Conservation (phyloP, 129 eudicot genomes). For the Tanacetum coccineum region DNA sequence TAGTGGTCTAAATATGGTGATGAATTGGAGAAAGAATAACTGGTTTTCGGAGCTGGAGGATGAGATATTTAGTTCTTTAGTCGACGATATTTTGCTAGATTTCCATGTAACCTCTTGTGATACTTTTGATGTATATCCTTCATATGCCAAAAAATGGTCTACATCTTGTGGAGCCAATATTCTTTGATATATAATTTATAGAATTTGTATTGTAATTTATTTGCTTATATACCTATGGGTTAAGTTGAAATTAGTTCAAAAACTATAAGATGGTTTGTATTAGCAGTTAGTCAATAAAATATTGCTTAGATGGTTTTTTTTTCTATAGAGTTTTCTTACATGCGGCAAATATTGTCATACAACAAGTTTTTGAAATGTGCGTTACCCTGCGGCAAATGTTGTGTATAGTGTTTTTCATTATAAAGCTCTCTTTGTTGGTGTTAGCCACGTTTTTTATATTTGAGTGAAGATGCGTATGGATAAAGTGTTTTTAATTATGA, state of each 20-base stretch:
- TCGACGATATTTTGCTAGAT: slow-evolving; percentile 47
- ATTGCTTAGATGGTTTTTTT: too few relatives aligned
- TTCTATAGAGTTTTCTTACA: too few relatives aligned
- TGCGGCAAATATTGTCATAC: too few relatives aligned
- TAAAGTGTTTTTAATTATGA: too few relatives aligned
- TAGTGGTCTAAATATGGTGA: slow-evolving; percentile 45
- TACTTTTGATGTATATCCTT: too few relatives aligned
- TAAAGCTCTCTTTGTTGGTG: too few relatives aligned
- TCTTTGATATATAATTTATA: neutral
- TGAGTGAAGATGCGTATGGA: too few relatives aligned
- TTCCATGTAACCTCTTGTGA: neutral
- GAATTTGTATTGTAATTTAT: neutral
- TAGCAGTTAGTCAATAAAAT: neutral
- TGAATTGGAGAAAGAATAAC: slow-evolving; percentile 37
- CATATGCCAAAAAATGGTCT: slow-evolving; percentile 3
- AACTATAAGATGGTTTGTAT: neutral
- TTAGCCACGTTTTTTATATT: too few relatives aligned
- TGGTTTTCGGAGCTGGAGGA: slow-evolving; percentile 51
- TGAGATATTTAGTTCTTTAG: slow-evolving; percentile 42
- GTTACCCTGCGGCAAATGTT: too few relatives aligned
- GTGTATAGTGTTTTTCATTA: too few relatives aligned
- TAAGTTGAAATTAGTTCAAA: neutral
- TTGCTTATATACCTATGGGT: neutral
- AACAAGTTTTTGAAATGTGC: too few relatives aligned
- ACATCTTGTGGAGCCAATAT: slow-evolving; percentile 19